phyloP scores from a whole-genome alignment of 208 protist species.

The Acanthamoeba sp. region DNA sequence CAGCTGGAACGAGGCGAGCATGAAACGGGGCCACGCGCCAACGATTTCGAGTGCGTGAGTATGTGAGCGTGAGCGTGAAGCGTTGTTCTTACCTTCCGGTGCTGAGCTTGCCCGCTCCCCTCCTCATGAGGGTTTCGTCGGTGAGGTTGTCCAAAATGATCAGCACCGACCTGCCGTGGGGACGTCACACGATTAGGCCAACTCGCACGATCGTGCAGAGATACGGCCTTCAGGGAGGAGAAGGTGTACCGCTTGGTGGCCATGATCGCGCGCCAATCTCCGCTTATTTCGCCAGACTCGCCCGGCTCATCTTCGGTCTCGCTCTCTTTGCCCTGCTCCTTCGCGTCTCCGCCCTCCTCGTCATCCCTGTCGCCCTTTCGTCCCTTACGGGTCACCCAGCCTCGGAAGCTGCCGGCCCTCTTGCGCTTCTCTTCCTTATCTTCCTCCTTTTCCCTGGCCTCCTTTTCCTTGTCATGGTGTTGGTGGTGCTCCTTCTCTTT shows the following conservation, averaged over 20 bases:
- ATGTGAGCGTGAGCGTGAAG: neutral
- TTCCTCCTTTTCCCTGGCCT: neutral
- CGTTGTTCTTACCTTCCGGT: conserved; percentile 24
- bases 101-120: conserved; percentile 32
- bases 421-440: neutral
- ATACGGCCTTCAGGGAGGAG: too few species aligned
- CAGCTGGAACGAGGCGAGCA: neutral
- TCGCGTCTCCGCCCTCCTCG: neutral
- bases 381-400: conserved; percentile 38
- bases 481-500: neutral
- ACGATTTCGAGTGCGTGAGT: too few species aligned
- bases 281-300: neutral
- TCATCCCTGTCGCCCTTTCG: conserved; percentile 24
- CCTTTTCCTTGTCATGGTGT: neutral
- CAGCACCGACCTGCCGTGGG: neutral
- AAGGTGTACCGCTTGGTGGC: neutral
- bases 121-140: conserved; percentile 41
- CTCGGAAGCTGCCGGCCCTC: conserved; percentile 11
- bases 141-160: conserved; percentile 51
- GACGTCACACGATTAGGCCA: too few species aligned
- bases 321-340: conserved; percentile 33
- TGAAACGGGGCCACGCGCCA: too few species aligned
- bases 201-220: too few species aligned
- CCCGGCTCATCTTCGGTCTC: neutral
- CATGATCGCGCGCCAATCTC: conserved; percentile 16